Percentiles rank a stretch among this genome's conserved stretches.
phyloP scores from a whole-genome alignment of 2,329 filamentous ascomycete species.

The Rhynchosporium agropyri region DNA sequence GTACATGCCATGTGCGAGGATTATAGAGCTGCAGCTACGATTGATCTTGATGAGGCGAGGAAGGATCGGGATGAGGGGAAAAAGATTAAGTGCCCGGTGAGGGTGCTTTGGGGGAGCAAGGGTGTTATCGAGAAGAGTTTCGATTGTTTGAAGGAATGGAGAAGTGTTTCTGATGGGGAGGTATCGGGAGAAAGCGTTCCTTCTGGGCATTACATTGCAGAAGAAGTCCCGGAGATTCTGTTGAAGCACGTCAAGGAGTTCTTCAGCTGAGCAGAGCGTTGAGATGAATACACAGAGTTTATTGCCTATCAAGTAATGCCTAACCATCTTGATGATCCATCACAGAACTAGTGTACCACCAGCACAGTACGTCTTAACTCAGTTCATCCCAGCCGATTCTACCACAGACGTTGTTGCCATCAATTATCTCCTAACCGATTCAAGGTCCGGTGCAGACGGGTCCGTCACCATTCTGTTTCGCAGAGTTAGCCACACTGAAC shows the following conservation, averaged over 20 bases:
- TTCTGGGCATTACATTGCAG: constrained; percentile 54
- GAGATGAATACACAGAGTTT: background rate
- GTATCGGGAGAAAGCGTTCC: constrained; percentile 50
- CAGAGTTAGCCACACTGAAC: background rate
- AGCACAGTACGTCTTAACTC: no score
- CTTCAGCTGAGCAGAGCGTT: constrained; percentile 29
- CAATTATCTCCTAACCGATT: background rate
- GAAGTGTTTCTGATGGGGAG: constrained; percentile 46
- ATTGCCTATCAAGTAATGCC: background rate
- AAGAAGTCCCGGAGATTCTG: constrained; percentile 53
- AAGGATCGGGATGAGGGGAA: constrained; percentile 48
- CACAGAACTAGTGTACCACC: no score
- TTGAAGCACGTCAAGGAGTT: constrained; percentile 48
- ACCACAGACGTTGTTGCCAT: background rate
- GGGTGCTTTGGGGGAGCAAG: constrained; percentile 54
- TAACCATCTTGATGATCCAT: background rate
- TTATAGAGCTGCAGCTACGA: constrained; percentile 54
- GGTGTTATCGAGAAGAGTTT: constrained; percentile 54
- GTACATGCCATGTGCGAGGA: constrained; percentile 58
- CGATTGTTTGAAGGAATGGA: constrained; percentile 55
- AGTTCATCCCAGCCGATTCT: no score
- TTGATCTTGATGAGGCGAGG: constrained; percentile 55
- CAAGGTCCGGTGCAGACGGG: background rate
- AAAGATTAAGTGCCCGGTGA: constrained; percentile 50
- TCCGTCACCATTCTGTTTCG: background rate